Evolutionary conservation across 441 rosid genomes (phyloP), one percentile per base, ranked within the genome.

Genomic region (California macrophylla): DNA sequence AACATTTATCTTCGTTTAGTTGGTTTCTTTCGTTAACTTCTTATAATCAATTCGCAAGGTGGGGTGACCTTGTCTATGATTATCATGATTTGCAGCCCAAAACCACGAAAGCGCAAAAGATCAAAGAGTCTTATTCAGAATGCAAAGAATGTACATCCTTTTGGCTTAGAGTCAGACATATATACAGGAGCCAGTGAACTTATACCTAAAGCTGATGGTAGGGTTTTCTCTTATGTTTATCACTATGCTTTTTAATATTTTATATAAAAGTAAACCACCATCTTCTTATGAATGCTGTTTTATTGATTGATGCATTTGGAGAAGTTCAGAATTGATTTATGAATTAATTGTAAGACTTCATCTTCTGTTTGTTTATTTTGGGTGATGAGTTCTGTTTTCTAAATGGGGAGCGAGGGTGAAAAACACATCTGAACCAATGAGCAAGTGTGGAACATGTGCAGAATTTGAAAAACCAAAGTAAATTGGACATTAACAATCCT

Each of bases 141-240:
- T 79, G 69, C 85, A 76, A 89, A 81, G 80, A 85, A 90, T 74
- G 87, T 79, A 61, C 82, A 84, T 75, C 86, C 90, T 42, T 85
- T 85, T 56, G 80, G 77, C 71, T 75, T 84, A 66, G 86, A 83
- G 76, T 73, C 89, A n/a, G 82, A 78, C 79, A 74, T 76, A 67
- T 74, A 56, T n/a, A 54, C 71, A 29, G 83, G 83, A 28, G 87
- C 76, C 77, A 73, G 81, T 68, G 81, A 82, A 71, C 83, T 83
- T 75, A 82, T 79, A 72, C 90, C 86, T 69, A 89, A 85, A 78
- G 79, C 80, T 78, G 85, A 80, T 29, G 89, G 91, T 90, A 86
- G 68, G 72, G 65, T 63, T 66, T n/a, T 50, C 68, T 54, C 34
- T 61, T 66, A 16, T 69, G 18, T 64, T 32, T 24, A 58, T 58